Evolutionary conservation across 75 land plant species (phyloP).

Genomic region (Cupressus sempervirens): DNA sequence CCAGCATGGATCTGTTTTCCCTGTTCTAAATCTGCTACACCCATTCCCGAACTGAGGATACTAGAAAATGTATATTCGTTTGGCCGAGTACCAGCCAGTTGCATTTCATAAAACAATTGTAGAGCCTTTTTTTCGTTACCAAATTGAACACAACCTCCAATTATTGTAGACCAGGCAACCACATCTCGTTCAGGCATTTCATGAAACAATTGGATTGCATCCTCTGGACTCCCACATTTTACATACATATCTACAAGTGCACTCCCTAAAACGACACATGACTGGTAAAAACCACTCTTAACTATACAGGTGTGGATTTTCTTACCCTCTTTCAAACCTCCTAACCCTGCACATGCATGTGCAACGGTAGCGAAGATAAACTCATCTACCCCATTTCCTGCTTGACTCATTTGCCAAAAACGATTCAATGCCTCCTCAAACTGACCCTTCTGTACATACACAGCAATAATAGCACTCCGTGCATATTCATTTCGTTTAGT

Average conservation of each 20-base stretch:
- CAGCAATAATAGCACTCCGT: constrained; percentile 45
- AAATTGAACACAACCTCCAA: background rate
- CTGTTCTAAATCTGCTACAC: constrained; percentile 35
- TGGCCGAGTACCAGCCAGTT: constrained; percentile 5
- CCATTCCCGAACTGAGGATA: constrained; percentile 31
- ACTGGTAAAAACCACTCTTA: background rate
- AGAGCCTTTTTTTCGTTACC: constrained; percentile 18
- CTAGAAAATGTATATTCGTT: constrained; percentile 35
- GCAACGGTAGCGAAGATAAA: constrained; percentile 31
- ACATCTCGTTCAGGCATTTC: background rate
- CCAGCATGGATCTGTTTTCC: constrained; percentile 31
- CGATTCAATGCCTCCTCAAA: constrained; percentile 24
- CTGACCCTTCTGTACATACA: constrained; percentile 32
- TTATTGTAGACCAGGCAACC: constrained; percentile 8
- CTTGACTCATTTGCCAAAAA: constrained; percentile 29
- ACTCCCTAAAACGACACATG: background rate
- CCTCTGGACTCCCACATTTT: constrained; percentile 16
- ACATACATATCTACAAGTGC: constrained; percentile 20
- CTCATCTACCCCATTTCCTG: constrained; percentile 20
- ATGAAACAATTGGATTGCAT: constrained; percentile 14
- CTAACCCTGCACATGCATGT: background rate
- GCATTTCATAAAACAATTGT: constrained; percentile 29
- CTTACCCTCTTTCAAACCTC: background rate
- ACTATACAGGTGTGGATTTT: background rate
- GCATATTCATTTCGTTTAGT: constrained; percentile 25